Base-by-base conservation (phyloP, 148 eudicot genomes). In the Cornus suecica region DNA sequence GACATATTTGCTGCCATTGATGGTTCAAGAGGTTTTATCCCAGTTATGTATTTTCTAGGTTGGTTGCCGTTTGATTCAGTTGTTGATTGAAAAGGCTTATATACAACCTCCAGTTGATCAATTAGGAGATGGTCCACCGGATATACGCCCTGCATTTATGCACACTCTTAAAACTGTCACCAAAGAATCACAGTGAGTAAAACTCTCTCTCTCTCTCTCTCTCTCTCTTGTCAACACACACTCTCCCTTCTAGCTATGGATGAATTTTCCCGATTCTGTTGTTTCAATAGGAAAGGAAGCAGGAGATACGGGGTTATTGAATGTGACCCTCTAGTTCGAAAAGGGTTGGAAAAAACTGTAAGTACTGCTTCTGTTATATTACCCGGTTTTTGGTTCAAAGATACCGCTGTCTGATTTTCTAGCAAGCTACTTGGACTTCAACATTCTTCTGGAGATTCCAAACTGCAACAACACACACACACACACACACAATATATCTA, bases 331-430 rank as follows among this genome's bases (percentile, higher is more conserved):
- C 81, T 90, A 69, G 97, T 94, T 77, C 90, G 94, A 29, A 87
- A 87, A 77, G 98, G 98, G n/a, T 81, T 94, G 79, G 97, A 94
- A 77, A 94, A 83, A 81, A 82, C 92, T 83, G 98, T 94, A 86
- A 82, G 98, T 84, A 71, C 48, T 70, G 51, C 54, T 77, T 27
- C 28, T 25, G 13, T 27, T 25, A 52, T 58, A 25, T 24, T 37
- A 29, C 78, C 58, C 25, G 34, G 9, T 27, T 70, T 2, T 69
- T 69, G 48, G 10, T 41, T 18, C 51, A 14, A 48, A 3, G 25
- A 8, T 56, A 56, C 62, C 15, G 62, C 24, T n/a, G 62, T 20
- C 2, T 56, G 11, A 48, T 15, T 15, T 0, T 10, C 54, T 48
- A 13, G 20, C 20, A 48, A 48, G 54, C 8, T n/a, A 56, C 45